phyloP scores from a whole-genome alignment of 164 flowering plant species.

The Umbellularia californica region DNA sequence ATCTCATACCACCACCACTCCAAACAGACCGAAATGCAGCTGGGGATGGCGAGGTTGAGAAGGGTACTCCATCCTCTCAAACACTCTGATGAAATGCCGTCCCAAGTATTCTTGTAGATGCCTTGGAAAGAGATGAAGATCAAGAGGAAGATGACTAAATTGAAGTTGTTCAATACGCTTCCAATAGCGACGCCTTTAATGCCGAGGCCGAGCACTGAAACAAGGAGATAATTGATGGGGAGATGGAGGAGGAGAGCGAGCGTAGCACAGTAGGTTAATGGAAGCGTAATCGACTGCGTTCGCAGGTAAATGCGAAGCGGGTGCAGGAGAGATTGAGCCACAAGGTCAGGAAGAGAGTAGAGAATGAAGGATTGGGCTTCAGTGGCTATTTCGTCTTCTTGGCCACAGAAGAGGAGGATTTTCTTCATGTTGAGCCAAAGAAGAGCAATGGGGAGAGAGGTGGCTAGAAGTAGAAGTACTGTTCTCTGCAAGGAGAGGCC shows the following conservation, averaged over 20 bases:
- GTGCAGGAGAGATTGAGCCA: constrained; percentile 58
- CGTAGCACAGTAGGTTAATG: constrained; percentile 54
- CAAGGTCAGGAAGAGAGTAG: constrained; percentile 63
- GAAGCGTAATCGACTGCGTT: constrained; percentile 59
- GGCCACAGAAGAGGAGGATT: constrained; percentile 47
- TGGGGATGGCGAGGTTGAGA: constrained; percentile 56
- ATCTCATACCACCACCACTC: constrained; percentile 97
- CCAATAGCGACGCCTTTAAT: constrained; percentile 61
- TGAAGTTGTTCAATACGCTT: constrained; percentile 52
- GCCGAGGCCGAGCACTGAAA: constrained; percentile 42
- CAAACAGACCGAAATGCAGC: constrained; percentile 73
- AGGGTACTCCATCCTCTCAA: constrained; percentile 47
- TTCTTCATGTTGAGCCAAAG: constrained; percentile 62
- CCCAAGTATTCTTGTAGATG: constrained; percentile 47
- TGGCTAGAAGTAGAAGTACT: constrained; percentile 40
- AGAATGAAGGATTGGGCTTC: constrained; percentile 53
- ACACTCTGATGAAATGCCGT: constrained; percentile 39
- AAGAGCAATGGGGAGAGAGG: constrained; percentile 48
- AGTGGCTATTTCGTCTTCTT: constrained; percentile 43
- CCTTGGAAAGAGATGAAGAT: constrained; percentile 40
- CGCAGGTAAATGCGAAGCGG: constrained; percentile 68
- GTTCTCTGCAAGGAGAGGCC: constrained; percentile 58
- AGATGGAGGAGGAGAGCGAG: constrained; percentile 56
- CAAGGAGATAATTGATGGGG: constrained; percentile 65
- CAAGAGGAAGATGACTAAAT: constrained; percentile 44